Evolutionary conservation across 441 rosid species (phyloP).

Genomic region (Daphne laureola): DNA sequence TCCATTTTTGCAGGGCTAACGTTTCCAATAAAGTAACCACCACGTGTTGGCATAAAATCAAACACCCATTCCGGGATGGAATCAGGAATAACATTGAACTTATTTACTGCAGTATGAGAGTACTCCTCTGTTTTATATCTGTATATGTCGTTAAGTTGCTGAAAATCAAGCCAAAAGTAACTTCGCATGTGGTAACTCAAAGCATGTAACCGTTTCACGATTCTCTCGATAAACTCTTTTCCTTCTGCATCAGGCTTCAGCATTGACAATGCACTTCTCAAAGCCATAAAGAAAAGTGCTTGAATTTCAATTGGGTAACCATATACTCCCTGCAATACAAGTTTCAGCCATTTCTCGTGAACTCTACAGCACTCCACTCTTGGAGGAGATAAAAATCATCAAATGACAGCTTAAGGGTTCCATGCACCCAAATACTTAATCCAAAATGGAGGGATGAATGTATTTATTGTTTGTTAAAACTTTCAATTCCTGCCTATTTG

Average conservation of each 20-base stretch:
- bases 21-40: constrained; percentile 92
- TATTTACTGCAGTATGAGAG: constrained; percentile 91
- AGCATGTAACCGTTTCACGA: constrained; percentile 80
- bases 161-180: constrained; percentile 92
- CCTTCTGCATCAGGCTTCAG: constrained; percentile 80
- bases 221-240: constrained; percentile 70
- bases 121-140: constrained; percentile 93
- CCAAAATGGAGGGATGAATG: background rate
- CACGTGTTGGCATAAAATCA: constrained; percentile 87
- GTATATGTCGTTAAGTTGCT: constrained; percentile 87
- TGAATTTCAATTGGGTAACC: constrained; percentile 96
- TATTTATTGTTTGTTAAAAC: background rate
- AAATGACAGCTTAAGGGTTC: background rate
- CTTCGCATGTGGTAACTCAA: constrained; percentile 83
- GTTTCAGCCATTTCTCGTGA: background rate
- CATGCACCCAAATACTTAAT: background rate
- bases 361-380: too few relatives aligned
- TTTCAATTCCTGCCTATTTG: background rate
- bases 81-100: constrained; percentile 89
- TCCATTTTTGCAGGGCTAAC: constrained; percentile 96
- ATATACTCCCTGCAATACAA: constrained; percentile 62
- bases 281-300: constrained; percentile 86
- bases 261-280: constrained; percentile 63
- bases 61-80: constrained; percentile 95
- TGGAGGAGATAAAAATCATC: too few relatives aligned